These are phyloP conservation scores for Agapanthus africanus DNA, from an alignment of 106 monocot genomes.

Conservation along the genomic window DNA sequence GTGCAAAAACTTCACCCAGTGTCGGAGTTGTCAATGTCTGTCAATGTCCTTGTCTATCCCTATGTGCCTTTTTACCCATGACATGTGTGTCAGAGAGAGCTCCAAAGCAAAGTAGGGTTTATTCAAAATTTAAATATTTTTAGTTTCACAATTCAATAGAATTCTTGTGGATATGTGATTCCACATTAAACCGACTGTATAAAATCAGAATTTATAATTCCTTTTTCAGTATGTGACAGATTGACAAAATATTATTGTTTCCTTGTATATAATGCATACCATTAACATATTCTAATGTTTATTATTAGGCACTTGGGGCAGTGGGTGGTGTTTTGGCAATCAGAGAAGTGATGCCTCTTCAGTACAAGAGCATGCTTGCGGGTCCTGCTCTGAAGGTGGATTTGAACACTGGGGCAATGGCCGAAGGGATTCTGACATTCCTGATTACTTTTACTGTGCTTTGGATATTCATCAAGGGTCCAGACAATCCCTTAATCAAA, in stretches of 20 bases:
- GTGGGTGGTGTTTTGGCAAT: conserved; percentile 74
- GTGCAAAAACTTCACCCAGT: too few relatives aligned
- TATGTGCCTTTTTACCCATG: too few relatives aligned
- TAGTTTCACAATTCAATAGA: neutral
- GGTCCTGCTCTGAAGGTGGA: conserved; percentile 85
- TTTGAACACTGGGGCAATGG: conserved; percentile 64
- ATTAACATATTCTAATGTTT: conserved; percentile 14
- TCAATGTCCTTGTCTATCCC: too few relatives aligned
- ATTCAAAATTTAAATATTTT: too few relatives aligned
- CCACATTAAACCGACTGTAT: neutral
- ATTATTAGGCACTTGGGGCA: conserved; percentile 64
- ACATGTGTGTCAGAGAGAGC: too few relatives aligned
- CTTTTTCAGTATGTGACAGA: neutral
- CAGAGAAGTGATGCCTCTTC: conserved; percentile 61
- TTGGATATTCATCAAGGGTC: conserved; percentile 67
- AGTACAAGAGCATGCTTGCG: conserved; percentile 75
- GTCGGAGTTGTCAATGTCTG: too few relatives aligned
- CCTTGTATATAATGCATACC: neutral
- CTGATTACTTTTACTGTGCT: conserved; percentile 67
- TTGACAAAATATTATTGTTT: neutral
- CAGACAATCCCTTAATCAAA: conserved; percentile 48
- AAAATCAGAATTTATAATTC: neutral
- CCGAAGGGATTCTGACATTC: conserved; percentile 80
- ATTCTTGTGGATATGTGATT: neutral
- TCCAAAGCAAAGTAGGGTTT: too few relatives aligned